Evolutionary conservation across 768 basidiomycete species (phyloP), one percentile per base, ranked within the genome.

Genomic region (Leucocoprinus leucothites): DNA sequence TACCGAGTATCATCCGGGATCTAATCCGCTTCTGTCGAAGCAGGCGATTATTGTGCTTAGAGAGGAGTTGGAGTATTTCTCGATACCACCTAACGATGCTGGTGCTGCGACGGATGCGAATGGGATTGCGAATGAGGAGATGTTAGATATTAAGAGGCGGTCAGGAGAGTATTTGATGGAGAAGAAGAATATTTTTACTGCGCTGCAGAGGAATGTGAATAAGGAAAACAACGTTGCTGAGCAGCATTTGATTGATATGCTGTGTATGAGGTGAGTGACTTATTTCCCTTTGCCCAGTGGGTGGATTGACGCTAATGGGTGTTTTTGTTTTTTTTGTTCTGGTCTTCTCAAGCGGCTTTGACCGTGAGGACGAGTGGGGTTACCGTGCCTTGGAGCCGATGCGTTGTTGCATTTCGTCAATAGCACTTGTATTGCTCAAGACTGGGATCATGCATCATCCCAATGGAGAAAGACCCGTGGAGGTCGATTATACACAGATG

Each of bases 211-310:
- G 64, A 99, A 99, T 71, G 96, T 98, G 60, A 96, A 96, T 74
- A 96, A 96, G 77, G 96, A 98, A 75, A 98, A 98, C 68, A 98
- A 99, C 69, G 80, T 97, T 51, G 97, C 97, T 16, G 97, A 99
- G 72, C 96, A 98, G 73, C 97, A 99, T 74, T 76, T 99, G 63
- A 99, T 99, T 71, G 97, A 98, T 73, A 99, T 99, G 97, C 79
- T 99, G 59, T 98, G 96, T 75, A 97, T 98, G 93, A 97, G 94
- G 96, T 96, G 67, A 41, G 73, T 58, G 43, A 26, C 34, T 36
- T 50, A 42, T 58, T 41, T 43, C 49, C 36, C 41, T 31, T 45
- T 19, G 8, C 44, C 31, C 11, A 5, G 31, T 31, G 31, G 31
- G 31, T 38, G 41, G 21, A 49, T 40, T 38, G 35, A 28, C 57